Conservation (phyloP, 495 filamentous ascomycete genomes). For the Thermothielavioides terrestris region DNA sequence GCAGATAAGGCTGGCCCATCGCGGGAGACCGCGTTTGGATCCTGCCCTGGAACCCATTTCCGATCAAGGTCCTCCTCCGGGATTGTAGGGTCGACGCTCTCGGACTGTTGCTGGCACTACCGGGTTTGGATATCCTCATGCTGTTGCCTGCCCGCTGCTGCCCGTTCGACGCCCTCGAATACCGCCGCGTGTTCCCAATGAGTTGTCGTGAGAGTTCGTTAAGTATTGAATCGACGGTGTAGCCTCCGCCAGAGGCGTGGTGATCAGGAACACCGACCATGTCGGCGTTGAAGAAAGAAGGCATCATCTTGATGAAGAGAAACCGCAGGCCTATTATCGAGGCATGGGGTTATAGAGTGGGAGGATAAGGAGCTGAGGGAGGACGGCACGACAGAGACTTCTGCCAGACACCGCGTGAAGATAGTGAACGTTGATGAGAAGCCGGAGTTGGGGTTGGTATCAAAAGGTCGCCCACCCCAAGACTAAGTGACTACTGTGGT, state of each 20-base stretch:
- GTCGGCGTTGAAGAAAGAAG: conserved; percentile 20
- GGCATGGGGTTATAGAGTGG: background rate
- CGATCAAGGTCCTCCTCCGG: conserved; percentile 47
- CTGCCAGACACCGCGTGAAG: background rate
- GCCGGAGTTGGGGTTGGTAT: background rate
- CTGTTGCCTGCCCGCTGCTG: conserved; percentile 35
- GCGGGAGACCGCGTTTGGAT: conserved; percentile 25
- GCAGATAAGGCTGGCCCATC: conserved; percentile 28
- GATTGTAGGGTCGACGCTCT: conserved; percentile 40
- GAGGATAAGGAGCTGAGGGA: background rate
- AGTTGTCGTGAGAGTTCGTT: conserved; percentile 34
- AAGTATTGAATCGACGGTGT: conserved; percentile 25
- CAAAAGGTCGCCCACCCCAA: too few relatives aligned
- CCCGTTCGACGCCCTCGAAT: conserved; percentile 32
- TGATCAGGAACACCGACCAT: conserved; percentile 17
- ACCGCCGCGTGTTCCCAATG: conserved; percentile 29
- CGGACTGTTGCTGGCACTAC: conserved; percentile 64
- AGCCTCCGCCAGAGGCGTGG: conserved; percentile 8
- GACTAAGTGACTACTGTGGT: too few relatives aligned
- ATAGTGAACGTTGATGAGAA: too few relatives aligned
- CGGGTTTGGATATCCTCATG: conserved; percentile 57
- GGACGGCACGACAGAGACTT: conserved; percentile 6
- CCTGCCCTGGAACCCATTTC: conserved; percentile 36
- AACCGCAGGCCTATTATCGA: background rate
- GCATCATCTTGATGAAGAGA: conserved; percentile 23